Conservation (phyloP, 1,284 basidiomycete species). For the Microbotryum saponariae region DNA sequence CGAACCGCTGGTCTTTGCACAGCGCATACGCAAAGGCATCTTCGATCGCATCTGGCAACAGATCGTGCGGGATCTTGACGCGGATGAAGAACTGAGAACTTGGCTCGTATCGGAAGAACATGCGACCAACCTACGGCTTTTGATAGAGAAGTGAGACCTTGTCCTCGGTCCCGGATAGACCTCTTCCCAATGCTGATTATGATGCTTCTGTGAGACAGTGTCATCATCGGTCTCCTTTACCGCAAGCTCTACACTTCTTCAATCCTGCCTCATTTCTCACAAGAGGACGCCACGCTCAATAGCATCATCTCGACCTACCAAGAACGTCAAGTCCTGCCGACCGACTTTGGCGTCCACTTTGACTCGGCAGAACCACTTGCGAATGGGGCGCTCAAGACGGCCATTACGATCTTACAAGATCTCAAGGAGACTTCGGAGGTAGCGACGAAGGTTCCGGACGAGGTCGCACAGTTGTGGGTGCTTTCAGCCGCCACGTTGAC, state of each 20-base stretch:
- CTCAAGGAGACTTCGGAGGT: too few species aligned
- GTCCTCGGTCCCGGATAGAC: not conserved
- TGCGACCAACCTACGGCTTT: not conserved
- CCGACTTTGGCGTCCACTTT: slow-evolving; percentile 8
- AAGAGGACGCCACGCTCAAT: not conserved
- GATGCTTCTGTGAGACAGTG: not conserved
- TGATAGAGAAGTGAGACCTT: slow-evolving; percentile 4
- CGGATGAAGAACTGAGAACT: not conserved
- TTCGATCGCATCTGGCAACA: slow-evolving; percentile 8
- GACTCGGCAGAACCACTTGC: too few species aligned
- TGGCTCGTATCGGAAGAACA: slow-evolving; percentile 2
- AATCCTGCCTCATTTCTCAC: not conserved
- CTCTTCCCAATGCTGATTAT: not conserved
- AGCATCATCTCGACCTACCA: slow-evolving; percentile 6
- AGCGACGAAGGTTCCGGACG: too few species aligned
- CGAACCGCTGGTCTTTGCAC: not conserved
- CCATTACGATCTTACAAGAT: too few species aligned
- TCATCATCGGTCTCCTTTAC: slow-evolving; percentile 4
- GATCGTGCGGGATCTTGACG: not conserved
- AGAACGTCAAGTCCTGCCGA: not conserved
- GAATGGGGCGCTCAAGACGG: too few species aligned
- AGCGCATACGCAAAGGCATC: slow-evolving; percentile 9
- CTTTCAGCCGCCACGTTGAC: too few species aligned
- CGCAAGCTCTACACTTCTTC: slow-evolving; percentile 4
- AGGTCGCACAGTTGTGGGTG: too few species aligned